Evolutionary conservation across 805 yeast genomes (phyloP).

Genomic region (Teunomyces stri): DNA sequence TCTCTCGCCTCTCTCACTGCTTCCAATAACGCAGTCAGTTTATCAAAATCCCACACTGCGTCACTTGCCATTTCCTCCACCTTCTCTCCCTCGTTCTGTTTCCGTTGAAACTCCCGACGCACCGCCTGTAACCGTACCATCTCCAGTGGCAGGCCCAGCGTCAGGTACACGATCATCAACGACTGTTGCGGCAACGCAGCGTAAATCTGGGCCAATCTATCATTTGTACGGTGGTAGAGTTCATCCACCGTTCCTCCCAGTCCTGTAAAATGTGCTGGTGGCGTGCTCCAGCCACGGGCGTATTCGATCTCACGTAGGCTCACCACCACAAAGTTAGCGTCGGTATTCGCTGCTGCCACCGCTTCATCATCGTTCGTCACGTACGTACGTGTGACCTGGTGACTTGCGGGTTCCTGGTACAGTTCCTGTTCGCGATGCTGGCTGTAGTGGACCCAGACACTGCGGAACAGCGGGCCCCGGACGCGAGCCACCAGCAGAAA

Average conservation of each 20-base stretch:
- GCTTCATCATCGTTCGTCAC: constrained; percentile 62
- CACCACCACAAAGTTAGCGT: constrained; percentile 42
- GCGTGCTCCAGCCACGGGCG: constrained; percentile 25
- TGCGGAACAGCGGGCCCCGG: constrained; percentile 10
- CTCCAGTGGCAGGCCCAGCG: constrained; percentile 57
- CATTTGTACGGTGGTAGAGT: constrained; percentile 36
- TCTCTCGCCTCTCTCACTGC: constrained; percentile 55
- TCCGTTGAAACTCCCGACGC: constrained; percentile 42
- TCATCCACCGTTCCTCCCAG: constrained; percentile 2
- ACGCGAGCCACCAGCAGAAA: constrained; percentile 9
- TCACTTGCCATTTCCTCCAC: constrained; percentile 39
- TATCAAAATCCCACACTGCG: constrained; percentile 51
- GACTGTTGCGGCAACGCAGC: constrained; percentile 55
- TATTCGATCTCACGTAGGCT: constrained; percentile 60
- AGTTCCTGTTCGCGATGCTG: constrained; percentile 16
- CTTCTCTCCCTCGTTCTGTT: constrained; percentile 40
- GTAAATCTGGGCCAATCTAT: constrained; percentile 49
- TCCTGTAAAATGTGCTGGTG: constrained; percentile 22
- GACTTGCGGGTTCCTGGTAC: constrained; percentile 14
- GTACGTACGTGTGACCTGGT: constrained; percentile 27
- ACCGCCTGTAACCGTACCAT: constrained; percentile 45
- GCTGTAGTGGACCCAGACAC: constrained; percentile 25
- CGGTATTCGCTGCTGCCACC: constrained; percentile 16
- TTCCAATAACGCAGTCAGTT: constrained; percentile 44
- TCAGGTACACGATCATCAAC: constrained; percentile 58